Evolutionary conservation across 2,329 filamentous ascomycete genomes (phyloP).

Genomic region (Aspergillus proliferans): DNA sequence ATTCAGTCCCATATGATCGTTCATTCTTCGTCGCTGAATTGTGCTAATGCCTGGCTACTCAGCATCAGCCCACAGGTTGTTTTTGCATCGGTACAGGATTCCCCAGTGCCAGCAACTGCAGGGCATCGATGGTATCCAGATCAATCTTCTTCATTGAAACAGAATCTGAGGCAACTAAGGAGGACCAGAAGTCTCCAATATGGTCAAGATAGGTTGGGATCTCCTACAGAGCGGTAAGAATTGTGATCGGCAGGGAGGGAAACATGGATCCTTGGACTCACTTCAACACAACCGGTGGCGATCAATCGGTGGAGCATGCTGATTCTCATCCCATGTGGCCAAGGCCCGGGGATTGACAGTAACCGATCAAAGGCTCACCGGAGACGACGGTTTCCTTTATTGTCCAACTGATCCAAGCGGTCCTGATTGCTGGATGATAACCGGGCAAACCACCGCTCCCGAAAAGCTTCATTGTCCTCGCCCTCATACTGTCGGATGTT

Average conservation of each 20-base stretch:
- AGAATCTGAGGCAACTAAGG: constrained; percentile 9
- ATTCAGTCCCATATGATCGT: not conserved
- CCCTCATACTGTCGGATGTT: too few relatives aligned
- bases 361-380: constrained; percentile 7
- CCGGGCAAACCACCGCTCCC: constrained; percentile 4
- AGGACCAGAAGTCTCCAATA: constrained; percentile 16
- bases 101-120: constrained; percentile 15
- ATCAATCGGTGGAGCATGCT: constrained; percentile 12
- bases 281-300: constrained; percentile 10
- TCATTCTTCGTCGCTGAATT: constrained; percentile 12
- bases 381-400: constrained; percentile 1
- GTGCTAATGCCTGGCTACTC: constrained; percentile 10
- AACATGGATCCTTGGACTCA: constrained; percentile 1
- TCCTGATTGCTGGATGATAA: constrained; percentile 7
- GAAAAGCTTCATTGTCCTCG: not conserved
- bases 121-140: constrained; percentile 10
- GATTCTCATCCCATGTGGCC: constrained; percentile 8
- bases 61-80: constrained; percentile 10
- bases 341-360: constrained; percentile 7
- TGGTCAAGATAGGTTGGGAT: constrained; percentile 12
- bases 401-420: constrained; percentile 5
- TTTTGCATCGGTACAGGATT: constrained; percentile 5
- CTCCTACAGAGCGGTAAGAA: constrained; percentile 11
- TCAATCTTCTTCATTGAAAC: constrained; percentile 14
- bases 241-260: not conserved